Conservation (phyloP, 352 stramenopile species). For the Hyaloperonospora brassicae region DNA sequence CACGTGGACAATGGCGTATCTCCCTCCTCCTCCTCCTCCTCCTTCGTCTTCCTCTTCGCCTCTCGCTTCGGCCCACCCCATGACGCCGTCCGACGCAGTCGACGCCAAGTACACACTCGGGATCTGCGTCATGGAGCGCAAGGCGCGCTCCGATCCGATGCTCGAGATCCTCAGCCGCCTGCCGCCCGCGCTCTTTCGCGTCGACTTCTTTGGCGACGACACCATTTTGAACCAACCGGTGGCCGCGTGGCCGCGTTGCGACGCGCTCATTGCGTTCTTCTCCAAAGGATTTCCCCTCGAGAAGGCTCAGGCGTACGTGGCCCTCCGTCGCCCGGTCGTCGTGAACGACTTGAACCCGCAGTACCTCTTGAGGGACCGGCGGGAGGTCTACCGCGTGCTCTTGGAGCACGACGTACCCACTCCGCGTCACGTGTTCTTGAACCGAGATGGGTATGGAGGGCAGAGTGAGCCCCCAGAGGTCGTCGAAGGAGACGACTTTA, state of each 20-base stretch:
- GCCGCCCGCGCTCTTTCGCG: conserved; percentile 84
- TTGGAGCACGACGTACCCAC: conserved; percentile 90
- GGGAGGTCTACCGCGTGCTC: conserved; percentile 92
- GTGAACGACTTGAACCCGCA: conserved; percentile 97
- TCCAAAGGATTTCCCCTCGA: conserved; percentile 95
- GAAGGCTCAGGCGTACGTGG: conserved; percentile 96
- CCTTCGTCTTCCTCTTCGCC: no score
- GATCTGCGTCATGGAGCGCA: conserved; percentile 98
- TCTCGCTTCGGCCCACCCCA: neutral
- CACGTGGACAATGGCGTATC: no score
- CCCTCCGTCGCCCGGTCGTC: conserved; percentile 89
- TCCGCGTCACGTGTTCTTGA: conserved; percentile 92
- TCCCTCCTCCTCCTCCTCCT: no score
- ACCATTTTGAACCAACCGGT: conserved; percentile 92
- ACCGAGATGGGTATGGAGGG: conserved; percentile 86
- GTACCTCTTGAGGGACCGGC: conserved; percentile 90
- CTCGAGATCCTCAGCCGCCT: conserved; percentile 91
- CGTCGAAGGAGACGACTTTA: conserved; percentile 69
- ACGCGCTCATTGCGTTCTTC: conserved; percentile 98
- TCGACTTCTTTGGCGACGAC: conserved; percentile 97
- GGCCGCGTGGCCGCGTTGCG: conserved; percentile 89
- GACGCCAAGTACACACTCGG: conserved; percentile 72
- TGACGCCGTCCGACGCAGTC: conserved; percentile 17
- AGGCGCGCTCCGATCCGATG: conserved; percentile 93
- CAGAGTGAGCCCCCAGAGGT: conserved; percentile 30